These are phyloP conservation scores for Arthroderma sp. DNA, from an alignment of 2,329 filamentous ascomycete species.

Conservation along the genomic window DNA sequence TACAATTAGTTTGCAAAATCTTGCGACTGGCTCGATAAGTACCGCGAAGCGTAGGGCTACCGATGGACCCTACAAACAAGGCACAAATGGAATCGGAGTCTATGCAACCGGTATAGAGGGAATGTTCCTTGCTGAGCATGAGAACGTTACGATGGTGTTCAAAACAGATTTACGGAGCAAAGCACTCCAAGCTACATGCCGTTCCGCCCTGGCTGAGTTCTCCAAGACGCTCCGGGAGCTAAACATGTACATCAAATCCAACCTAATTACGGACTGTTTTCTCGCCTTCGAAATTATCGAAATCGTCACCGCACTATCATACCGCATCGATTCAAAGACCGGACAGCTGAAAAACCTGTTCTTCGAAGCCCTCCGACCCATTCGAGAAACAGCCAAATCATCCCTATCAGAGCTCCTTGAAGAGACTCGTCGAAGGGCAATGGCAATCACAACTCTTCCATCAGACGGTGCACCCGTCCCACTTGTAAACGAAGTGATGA, in stretches of 20 bases:
- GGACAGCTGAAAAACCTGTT: conserved; percentile 75
- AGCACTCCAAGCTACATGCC: conserved; percentile 67
- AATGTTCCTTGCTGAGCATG: conserved; percentile 76
- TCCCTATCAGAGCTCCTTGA: conserved; percentile 74
- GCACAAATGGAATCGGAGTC: conserved; percentile 79
- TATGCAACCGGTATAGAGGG: conserved; percentile 82
- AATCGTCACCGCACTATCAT: conserved; percentile 67
- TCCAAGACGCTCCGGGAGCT: conserved; percentile 75
- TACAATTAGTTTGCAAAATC: conserved; percentile 65
- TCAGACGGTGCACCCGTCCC: conserved; percentile 65
- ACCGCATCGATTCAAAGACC: conserved; percentile 65
- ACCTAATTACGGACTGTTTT: conserved; percentile 83
- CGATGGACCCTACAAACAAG: conserved; percentile 72
- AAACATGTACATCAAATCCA: conserved; percentile 75
- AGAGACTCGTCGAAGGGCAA: conserved; percentile 61
- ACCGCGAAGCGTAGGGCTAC: conserved; percentile 61
- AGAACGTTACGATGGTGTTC: conserved; percentile 81
- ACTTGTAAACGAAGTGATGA: conserved; percentile 72
- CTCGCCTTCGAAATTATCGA: conserved; percentile 92
- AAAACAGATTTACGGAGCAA: conserved; percentile 69
- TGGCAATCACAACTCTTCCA: conserved; percentile 54
- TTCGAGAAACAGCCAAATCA: conserved; percentile 80
- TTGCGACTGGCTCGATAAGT: conserved; percentile 75
- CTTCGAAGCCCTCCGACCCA: conserved; percentile 72
- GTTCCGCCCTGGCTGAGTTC: conserved; percentile 65